Conservation (phyloP, 2,329 filamentous ascomycete species). For the Taxawa tesnikishii region DNA sequence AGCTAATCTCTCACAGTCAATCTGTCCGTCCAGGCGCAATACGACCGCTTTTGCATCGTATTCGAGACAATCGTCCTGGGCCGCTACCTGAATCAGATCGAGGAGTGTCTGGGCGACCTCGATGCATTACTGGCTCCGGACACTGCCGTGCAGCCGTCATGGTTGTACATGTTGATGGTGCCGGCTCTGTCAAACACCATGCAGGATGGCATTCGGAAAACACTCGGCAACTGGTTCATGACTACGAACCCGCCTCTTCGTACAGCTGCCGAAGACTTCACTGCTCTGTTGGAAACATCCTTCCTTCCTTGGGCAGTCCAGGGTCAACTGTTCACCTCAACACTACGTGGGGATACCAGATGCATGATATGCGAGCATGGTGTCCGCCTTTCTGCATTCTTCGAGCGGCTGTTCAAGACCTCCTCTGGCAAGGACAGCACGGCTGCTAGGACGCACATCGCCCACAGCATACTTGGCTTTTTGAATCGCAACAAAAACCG, state of each 20-base stretch:
- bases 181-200: constrained; percentile 27
- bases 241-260: constrained; percentile 13
- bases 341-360: constrained; percentile 19
- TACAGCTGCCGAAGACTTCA: constrained; percentile 13
- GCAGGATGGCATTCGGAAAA: constrained; percentile 33
- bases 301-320: constrained; percentile 36
- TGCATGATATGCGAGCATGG: constrained; percentile 27
- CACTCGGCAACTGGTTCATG: constrained; percentile 33
- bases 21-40: constrained; percentile 16
- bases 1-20: neutral
- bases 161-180: constrained; percentile 30
- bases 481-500: constrained; percentile 12
- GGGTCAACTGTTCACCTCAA: constrained; percentile 30
- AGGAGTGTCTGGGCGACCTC: constrained; percentile 32
- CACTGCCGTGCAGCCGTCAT: constrained; percentile 21
- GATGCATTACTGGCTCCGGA: constrained; percentile 22
- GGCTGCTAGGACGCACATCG: constrained; percentile 8
- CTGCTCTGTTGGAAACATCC: constrained; percentile 24
- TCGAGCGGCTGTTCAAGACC: constrained; percentile 19
- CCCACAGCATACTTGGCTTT: constrained; percentile 22
- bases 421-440: constrained; percentile 7
- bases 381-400: constrained; percentile 21
- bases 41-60: constrained; percentile 29
- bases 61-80: constrained; percentile 37
- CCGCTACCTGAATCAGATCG: constrained; percentile 36